Base-by-base conservation (phyloP, 805 yeast species). In the Debaryomyces tyrocola region DNA sequence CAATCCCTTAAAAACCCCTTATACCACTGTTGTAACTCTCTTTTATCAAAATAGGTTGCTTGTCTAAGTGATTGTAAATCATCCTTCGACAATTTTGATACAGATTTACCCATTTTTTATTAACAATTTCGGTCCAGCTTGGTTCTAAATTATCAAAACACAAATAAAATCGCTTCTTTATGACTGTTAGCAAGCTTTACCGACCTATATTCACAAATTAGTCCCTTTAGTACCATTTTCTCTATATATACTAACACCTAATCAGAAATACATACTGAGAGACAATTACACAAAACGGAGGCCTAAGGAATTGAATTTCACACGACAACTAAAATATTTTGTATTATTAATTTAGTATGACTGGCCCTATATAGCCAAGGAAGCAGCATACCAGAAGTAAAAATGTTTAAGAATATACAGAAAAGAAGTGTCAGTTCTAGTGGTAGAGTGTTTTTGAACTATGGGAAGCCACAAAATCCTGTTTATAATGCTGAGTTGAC, bases 11-110 rank as follows among this genome's bases (percentile, higher is more conserved):
- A 73, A 58, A 94, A 94, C 2, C 98, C 98, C 63, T 92, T 92
- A 63, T 92, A 92, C 99, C 99, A 94, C 62, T 92, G 99, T 66
- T 94, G 98, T 37, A 94, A 78, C 63, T 94, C 99, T 53, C 96
- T 78, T 44, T 91, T 83, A 60, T 92, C 96, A 61, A 94, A 94
- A 58, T 90, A 86, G 0, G 99, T 94, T 20, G 90, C 85, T 60
- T 82, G 84, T 62, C 86, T 87, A 48, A 94, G 79, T 45, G 85
- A 83, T 44, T 87, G 79, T 41, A 94, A 78, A 58, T 94, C 98
- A 55, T 94, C 98, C 57, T 86, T 90, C 14, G 96, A 86, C 41
- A 94, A 70, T 62, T 91, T 94, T 20, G 97, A 90, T 7, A 96
- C 92, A 28, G 96, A 86, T 58, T 90, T 91, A 11, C 99, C 99